Conservation (phyloP, 768 basidiomycete genomes). For the Cyclocybe aegerita region DNA sequence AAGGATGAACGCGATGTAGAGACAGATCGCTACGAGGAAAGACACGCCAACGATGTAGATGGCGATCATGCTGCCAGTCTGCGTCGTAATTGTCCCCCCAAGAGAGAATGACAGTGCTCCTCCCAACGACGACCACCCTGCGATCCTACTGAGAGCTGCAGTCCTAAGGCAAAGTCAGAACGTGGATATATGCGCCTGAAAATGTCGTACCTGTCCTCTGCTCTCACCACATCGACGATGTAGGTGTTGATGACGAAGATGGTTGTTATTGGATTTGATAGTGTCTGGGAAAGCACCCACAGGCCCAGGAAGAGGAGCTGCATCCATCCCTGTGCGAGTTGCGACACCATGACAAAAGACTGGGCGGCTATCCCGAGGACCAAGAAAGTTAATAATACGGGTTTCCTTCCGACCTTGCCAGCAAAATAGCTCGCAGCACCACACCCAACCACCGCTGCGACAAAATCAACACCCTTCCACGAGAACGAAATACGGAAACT, state of each 20-base stretch:
- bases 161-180: slow-evolving; percentile 2
- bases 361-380: not conserved
- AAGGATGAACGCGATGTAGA: slow-evolving; percentile 4
- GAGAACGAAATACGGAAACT: not conserved
- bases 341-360: not conserved
- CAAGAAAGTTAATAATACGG: slow-evolving; percentile 4
- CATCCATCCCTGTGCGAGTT: slow-evolving; percentile 6
- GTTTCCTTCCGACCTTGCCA: slow-evolving; percentile 8
- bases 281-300: not conserved
- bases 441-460: slow-evolving; percentile 5
- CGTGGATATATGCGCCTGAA: not conserved
- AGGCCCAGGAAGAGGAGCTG: slow-evolving; percentile 2
- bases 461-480: no score
- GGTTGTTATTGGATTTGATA: not conserved
- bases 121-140: slow-evolving; percentile 7
- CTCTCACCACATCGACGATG: slow-evolving; percentile 6
- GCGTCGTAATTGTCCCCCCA: slow-evolving; percentile 9
- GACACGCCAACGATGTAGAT: slow-evolving; percentile 2
- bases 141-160: slow-evolving; percentile 6
- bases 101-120: slow-evolving; percentile 5
- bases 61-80: not conserved
- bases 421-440: slow-evolving; percentile 5
- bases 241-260: slow-evolving; percentile 8
- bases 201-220: slow-evolving; percentile 8
- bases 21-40: not conserved